Percentiles rank a stretch among this genome's conserved stretches.
These are phyloP conservation scores for Cardamine occulta DNA, from an alignment of 345 rosid species.

Conservation along the genomic window DNA sequence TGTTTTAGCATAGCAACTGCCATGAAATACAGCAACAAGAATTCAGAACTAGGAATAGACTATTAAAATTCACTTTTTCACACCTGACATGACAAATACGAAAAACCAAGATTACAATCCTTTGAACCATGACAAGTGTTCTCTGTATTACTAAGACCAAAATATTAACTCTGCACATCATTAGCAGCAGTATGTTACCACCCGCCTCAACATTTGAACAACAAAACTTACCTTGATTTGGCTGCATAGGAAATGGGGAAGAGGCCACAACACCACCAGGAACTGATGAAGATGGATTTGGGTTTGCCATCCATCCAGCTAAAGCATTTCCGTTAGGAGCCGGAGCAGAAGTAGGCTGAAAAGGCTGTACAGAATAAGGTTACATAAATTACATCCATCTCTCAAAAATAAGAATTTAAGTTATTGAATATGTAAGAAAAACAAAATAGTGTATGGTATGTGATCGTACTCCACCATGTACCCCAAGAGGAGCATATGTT, in stretches of 20 bases:
- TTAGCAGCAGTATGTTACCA: conserved; percentile 61
- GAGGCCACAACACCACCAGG: conserved; percentile 72
- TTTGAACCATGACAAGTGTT: conserved; percentile 3
- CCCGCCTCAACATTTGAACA: conserved; percentile 46
- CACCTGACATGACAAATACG: not conserved
- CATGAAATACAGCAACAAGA: conserved; percentile 22
- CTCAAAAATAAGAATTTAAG: not conserved
- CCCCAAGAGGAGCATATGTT: conserved; percentile 64
- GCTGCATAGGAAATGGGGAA: conserved; percentile 64
- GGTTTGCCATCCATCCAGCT: conserved; percentile 78
- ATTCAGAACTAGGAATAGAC: conserved; percentile 6
- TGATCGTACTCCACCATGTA: conserved; percentile 62
- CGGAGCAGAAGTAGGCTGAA: conserved; percentile 64
- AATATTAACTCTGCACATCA: conserved; percentile 46
- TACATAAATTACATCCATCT: conserved; percentile 21
- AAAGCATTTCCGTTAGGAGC: conserved; percentile 58
- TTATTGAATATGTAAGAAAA: not conserved
- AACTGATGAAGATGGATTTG: conserved; percentile 72
- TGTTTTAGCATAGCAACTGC: conserved; percentile 73
- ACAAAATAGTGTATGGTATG: conserved; percentile 7
- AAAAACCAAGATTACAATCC: conserved; percentile 3
- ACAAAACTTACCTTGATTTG: conserved; percentile 32
- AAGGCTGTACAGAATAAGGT: conserved; percentile 54
- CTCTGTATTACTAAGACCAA: not conserved
- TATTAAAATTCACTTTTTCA: not conserved